Evolutionary conservation across 1,284 basidiomycete genomes (phyloP).

Genomic region (Cutaneotrichosporon mucoides): DNA sequence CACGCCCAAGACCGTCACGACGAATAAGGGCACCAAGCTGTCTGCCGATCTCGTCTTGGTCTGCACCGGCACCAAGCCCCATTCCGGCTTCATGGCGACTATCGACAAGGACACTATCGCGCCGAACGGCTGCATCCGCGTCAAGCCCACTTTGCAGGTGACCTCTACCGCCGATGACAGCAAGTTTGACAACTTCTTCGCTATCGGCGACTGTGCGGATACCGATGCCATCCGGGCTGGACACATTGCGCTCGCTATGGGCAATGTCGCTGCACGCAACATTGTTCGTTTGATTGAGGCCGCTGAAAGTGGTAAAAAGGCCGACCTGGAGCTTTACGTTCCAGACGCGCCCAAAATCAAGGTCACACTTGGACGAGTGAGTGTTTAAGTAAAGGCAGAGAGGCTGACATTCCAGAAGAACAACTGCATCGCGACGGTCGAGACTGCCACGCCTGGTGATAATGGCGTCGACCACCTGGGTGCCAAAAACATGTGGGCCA

Average conservation of each 20-base stretch:
- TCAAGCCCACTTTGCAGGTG: slow-evolving; percentile 59
- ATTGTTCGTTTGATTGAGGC: slow-evolving; percentile 43
- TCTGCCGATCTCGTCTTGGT: slow-evolving; percentile 64
- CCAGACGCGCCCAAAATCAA: slow-evolving; percentile 59
- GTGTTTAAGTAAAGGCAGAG: too few species aligned
- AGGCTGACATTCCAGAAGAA: slow-evolving; percentile 21
- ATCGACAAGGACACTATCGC: slow-evolving; percentile 46
- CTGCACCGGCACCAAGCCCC: slow-evolving; percentile 71
- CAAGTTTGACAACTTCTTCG: slow-evolving; percentile 41
- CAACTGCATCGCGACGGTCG: slow-evolving; percentile 53
- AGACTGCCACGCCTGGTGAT: slow-evolving; percentile 51
- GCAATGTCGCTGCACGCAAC: slow-evolving; percentile 45
- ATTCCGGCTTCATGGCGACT: slow-evolving; percentile 58
- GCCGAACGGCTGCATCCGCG: slow-evolving; percentile 53
- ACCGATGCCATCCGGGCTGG: slow-evolving; percentile 56
- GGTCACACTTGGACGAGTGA: slow-evolving; percentile 57
- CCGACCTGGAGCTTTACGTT: slow-evolving; percentile 56
- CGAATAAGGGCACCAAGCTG: slow-evolving; percentile 59
- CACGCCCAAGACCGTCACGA: slow-evolving; percentile 52
- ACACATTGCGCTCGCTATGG: slow-evolving; percentile 63
- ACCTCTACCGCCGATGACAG: neutral
- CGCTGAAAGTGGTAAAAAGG: slow-evolving; percentile 10
- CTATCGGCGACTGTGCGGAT: slow-evolving; percentile 50
- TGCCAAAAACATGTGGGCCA: slow-evolving; percentile 52
- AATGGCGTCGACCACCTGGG: slow-evolving; percentile 54